Conservation (phyloP, 148 eudicot species). For the Rhododendron griersonianum region DNA sequence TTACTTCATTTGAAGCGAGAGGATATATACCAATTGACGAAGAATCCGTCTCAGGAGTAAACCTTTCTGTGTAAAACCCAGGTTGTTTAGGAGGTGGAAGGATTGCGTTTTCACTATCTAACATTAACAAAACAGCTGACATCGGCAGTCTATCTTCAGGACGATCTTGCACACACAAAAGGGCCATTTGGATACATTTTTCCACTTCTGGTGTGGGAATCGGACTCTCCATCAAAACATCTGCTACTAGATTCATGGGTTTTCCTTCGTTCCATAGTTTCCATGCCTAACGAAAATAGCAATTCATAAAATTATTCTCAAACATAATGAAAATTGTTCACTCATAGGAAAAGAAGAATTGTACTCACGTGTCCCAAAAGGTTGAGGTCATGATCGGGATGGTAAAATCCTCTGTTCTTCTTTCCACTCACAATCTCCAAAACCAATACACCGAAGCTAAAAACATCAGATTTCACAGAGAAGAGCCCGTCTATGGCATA, state of each 20-base stretch:
- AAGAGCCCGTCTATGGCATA: constrained; percentile 17
- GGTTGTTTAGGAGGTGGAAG: constrained; percentile 9
- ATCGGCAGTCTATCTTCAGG: constrained; percentile 4
- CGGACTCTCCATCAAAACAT: constrained; percentile 1
- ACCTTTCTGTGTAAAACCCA: background rate
- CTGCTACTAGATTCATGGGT: background rate
- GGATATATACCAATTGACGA: background rate
- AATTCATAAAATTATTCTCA: background rate
- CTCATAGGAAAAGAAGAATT: background rate
- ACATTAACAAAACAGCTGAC: background rate
- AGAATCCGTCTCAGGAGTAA: background rate
- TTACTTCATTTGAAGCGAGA: background rate
- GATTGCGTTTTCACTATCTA: background rate
- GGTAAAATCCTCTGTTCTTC: constrained; percentile 13
- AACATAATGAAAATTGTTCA: background rate
- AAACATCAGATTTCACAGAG: constrained; percentile 19
- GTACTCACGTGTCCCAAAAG: constrained; percentile 14
- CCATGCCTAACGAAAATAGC: constrained; percentile 8
- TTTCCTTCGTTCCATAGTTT: constrained; percentile 8
- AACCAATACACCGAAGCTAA: constrained; percentile 17
- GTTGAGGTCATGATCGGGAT: constrained; percentile 7
- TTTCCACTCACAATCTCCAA: constrained; percentile 14
- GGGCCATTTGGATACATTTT: constrained; percentile 5
- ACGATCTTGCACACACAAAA: constrained; percentile 3
- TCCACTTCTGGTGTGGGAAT: background rate